Conservation (phyloP, 1,139 yeast genomes). For the Kodamaea anthophila region DNA sequence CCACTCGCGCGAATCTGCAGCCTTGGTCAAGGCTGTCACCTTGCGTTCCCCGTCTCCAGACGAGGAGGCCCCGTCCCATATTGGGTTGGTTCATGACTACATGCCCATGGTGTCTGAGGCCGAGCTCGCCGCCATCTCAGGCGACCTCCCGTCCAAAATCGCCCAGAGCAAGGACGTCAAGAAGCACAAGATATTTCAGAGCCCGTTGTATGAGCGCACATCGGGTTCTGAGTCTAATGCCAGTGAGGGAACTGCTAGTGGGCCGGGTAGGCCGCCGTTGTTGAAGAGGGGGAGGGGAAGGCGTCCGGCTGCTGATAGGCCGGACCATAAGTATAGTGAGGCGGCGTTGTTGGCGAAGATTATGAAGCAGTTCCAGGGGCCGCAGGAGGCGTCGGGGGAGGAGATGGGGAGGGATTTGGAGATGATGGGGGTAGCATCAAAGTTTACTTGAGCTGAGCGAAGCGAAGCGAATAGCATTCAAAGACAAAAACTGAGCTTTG, state of each 20-base stretch:
- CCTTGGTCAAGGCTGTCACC: constrained; percentile 6
- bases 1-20: constrained; percentile 31
- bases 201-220: constrained; percentile 35
- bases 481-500: too few relatives aligned
- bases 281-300: constrained; percentile 21
- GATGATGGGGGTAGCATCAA: constrained; percentile 30
- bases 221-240: constrained; percentile 40
- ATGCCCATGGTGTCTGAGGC: constrained; percentile 36
- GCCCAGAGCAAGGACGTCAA: constrained; percentile 15
- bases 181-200: constrained; percentile 39
- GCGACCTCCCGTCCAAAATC: constrained; percentile 28
- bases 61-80: constrained; percentile 35
- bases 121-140: constrained; percentile 38
- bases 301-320: constrained; percentile 15
- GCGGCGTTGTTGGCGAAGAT: constrained; percentile 38
- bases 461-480: not conserved
- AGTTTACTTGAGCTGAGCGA: constrained; percentile 10
- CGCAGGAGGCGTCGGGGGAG: constrained; percentile 30
- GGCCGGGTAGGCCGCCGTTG: constrained; percentile 13
- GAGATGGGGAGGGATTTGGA: constrained; percentile 34
- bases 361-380: constrained; percentile 41
- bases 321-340: constrained; percentile 26
- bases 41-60: constrained; percentile 3
- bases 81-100: constrained; percentile 32
- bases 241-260: constrained; percentile 14